Conservation (phyloP, 2,329 filamentous ascomycete species). For the Verticillium tricorpus region DNA sequence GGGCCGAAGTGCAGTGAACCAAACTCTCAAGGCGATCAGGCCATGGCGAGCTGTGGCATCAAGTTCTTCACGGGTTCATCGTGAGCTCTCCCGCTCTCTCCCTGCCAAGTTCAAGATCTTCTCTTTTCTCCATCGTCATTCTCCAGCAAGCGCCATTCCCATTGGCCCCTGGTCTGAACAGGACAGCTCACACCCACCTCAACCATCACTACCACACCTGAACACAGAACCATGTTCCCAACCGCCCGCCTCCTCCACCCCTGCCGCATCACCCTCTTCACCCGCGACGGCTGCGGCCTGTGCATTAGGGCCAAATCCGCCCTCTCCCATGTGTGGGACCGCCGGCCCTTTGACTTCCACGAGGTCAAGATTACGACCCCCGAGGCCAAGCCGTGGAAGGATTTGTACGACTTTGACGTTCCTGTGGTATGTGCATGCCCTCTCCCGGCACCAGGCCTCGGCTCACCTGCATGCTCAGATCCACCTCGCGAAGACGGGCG, state of each 20-base stretch:
- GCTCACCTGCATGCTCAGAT: constrained; percentile 33
- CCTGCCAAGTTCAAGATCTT: neutral
- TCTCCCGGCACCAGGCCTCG: neutral
- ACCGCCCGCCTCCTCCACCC: constrained; percentile 46
- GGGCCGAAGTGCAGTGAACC: no score
- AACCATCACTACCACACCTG: neutral
- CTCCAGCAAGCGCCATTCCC: no score
- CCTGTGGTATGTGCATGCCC: constrained; percentile 57
- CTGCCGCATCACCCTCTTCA: constrained; percentile 71
- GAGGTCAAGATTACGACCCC: constrained; percentile 67
- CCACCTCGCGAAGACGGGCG: constrained; percentile 55
- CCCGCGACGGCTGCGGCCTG: constrained; percentile 65
- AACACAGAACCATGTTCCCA: constrained; percentile 39
- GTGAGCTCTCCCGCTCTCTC: neutral
- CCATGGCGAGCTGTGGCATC: neutral
- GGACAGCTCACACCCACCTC: no score
- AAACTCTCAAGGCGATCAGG: neutral
- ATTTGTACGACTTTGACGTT: constrained; percentile 76
- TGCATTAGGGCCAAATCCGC: constrained; percentile 65
- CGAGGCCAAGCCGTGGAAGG: constrained; percentile 60
- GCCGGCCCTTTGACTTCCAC: constrained; percentile 61
- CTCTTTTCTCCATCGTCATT: no score
- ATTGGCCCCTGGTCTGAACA: no score
- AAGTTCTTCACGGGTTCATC: neutral
- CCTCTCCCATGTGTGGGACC: constrained; percentile 63